Evolutionary conservation across 2,329 filamentous ascomycete genomes (phyloP), one percentile per base, ranked within the genome.

Genomic region (Xylaria sp.): DNA sequence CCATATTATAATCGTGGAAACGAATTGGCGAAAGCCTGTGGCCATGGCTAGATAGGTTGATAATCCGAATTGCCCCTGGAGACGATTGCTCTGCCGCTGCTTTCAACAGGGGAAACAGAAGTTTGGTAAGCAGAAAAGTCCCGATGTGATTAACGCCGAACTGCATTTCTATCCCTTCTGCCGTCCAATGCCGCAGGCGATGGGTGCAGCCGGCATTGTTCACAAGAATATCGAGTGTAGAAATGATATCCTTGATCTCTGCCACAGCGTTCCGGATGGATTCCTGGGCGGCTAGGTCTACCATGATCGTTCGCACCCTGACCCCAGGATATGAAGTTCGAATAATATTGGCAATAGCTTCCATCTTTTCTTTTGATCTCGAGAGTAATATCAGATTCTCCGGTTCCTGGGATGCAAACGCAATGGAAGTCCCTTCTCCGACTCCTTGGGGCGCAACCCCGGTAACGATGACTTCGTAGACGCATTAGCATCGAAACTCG

Each of bases 381-480:
- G 84, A 85, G 1, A 79, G 83, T 13, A 85, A 78, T 44, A 84
- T 80, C 21, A 87, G 79, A 21, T 77, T 75, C 0, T 73, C 75
- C 0, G 84, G 83, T 3, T 73, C 73, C 60, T 85, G 83, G 0
- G 83, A 81, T 3, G 84, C 84, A 48, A 86, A 80, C 21, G 82
- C 81, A 12, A 80, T 63, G 2, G 79, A 82, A 0, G 82, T 83
- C 1, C 80, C 75, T 42, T 79, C 78, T 12, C 83, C 83, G 12
- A 84, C 81, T 42, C 83, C 79, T 9, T 77, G 76, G 2, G 81
- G 82, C 10, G 81, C 79, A 66, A 84, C 76, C 5, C 83, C 83
- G 0, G 83, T 85, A 58, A 83, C 74, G 44, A 82, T 66, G 32
- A 84, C 81, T 82, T 55, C 12, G 21, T 35, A 10, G 18, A 1